Evolutionary conservation across 768 basidiomycete genomes (phyloP), one percentile per base, ranked within the genome.

Genomic region (Phylloporus rhodoxanthus): DNA sequence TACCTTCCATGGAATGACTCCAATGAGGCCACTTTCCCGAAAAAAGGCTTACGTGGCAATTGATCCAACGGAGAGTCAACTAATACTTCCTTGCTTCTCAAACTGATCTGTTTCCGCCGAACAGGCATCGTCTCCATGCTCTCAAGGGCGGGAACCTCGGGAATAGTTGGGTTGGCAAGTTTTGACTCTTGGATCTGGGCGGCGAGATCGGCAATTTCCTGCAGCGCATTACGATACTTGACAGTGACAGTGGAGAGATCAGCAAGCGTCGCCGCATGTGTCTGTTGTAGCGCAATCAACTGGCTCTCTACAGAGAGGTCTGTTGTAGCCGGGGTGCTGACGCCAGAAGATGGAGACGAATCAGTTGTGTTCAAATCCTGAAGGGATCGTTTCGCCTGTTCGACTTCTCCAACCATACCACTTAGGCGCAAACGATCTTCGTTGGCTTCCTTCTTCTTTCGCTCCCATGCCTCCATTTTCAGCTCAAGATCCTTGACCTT

Each of bases 171-270:
- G 54, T 76, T 80, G 57, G 73, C 78, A 39, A 92, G 78, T 58
- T 85, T 91, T 8, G 82, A 78, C 63, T 95, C 94, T 60, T 93
- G 82, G 28, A 95, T 83, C 66, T 96, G 91, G n/a, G 83, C 78
- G 15, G 86, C 85, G 34, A 99, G 79, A 59, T 94, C 91, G n/a
- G 87, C 87, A 51, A 99, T 95, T 67, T 95, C 90, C 43, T 81
- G 80, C 26, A 97, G 76, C 15, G 94, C 89, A 52, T 95, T 88
- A 26, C 84, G 83, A 63, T 94, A 97, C 67, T 94, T 94, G 47
- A 72, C 68, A 1, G 85, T 82, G 30, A 96, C 78, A 1, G 81
- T 75, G 7, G 90, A 82, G 32, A 94, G 76, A 57, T 94, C 90
- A 8, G 80, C 73, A 19, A 94, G 75, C 0, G 89, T 91, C 36